phyloP scores from a whole-genome alignment of 2,329 filamentous ascomycete species.

The Nigrospora oryzae region DNA sequence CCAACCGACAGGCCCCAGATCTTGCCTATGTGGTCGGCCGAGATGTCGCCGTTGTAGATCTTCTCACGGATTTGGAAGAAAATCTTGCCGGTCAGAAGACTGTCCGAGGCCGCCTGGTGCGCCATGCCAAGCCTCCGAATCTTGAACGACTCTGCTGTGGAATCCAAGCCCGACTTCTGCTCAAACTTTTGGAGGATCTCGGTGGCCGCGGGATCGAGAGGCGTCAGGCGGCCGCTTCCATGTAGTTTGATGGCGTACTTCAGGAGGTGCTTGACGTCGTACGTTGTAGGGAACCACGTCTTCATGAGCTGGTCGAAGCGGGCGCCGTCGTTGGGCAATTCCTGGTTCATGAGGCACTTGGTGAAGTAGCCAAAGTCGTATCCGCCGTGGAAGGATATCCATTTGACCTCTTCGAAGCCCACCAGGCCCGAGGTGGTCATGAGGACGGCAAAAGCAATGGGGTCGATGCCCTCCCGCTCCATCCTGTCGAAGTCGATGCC shows the following conservation, averaged over 20 bases:
- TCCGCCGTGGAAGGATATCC: constrained; percentile 96
- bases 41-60: constrained; percentile 77
- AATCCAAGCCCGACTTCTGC: constrained; percentile 84
- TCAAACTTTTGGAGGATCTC: constrained; percentile 80
- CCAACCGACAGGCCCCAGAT: constrained; percentile 86
- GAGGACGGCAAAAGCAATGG: constrained; percentile 77
- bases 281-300: constrained; percentile 86
- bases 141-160: constrained; percentile 87
- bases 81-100: constrained; percentile 83
- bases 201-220: constrained; percentile 53
- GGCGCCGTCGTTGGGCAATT: constrained; percentile 79
- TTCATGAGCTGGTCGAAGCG: constrained; percentile 85
- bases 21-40: constrained; percentile 76
- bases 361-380: constrained; percentile 98
- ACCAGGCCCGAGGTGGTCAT: constrained; percentile 89
- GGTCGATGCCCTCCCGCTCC: constrained; percentile 83
- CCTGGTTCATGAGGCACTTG: constrained; percentile 79
- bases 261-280: constrained; percentile 96
- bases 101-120: constrained; percentile 91
- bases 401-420: constrained; percentile 78
- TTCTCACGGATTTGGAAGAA: constrained; percentile 90
- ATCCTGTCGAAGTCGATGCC: constrained; percentile 88
- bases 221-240: constrained; percentile 53
- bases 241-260: constrained; percentile 73
- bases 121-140: constrained; percentile 80